Evolutionary conservation across 116 monocot species (phyloP).

Genomic region (Dioscorea cayenensis): DNA sequence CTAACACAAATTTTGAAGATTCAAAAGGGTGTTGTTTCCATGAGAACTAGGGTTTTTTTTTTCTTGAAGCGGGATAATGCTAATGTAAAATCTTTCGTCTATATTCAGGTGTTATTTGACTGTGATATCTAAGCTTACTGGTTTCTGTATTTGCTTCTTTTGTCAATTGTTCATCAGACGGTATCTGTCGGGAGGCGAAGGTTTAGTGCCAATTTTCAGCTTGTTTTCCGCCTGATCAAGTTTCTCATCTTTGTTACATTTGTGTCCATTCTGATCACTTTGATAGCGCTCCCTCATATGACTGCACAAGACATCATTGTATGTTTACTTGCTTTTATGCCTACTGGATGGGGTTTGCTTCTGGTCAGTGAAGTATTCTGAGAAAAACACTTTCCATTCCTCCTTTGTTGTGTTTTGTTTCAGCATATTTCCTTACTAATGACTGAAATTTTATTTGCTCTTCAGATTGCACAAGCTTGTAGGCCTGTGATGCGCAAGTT

Average conservation of each 20-base stretch:
- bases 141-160: neutral
- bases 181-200: slow-evolving; percentile 74
- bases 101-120: no score
- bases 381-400: neutral
- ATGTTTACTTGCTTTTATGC: slow-evolving; percentile 87
- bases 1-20: no score
- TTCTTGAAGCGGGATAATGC: no score
- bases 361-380: slow-evolving; percentile 30
- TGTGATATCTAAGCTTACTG: no score
- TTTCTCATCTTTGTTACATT: slow-evolving; percentile 78
- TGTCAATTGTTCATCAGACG: slow-evolving; percentile 30
- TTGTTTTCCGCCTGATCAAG: slow-evolving; percentile 81
- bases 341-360: slow-evolving; percentile 92
- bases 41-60: no score
- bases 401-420: neutral
- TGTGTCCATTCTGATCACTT: slow-evolving; percentile 53
- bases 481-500: slow-evolving; percentile 21
- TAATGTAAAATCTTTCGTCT: no score
- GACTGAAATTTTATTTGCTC: neutral
- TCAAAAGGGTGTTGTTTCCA: no score
- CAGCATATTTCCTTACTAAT: neutral
- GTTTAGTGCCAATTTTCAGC: slow-evolving; percentile 93
- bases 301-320: slow-evolving; percentile 69
- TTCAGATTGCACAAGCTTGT: slow-evolving; percentile 33
- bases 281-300: slow-evolving; percentile 70